phyloP scores from a whole-genome alignment of 1,284 basidiomycete genomes.

The Thelephora terrestris region DNA sequence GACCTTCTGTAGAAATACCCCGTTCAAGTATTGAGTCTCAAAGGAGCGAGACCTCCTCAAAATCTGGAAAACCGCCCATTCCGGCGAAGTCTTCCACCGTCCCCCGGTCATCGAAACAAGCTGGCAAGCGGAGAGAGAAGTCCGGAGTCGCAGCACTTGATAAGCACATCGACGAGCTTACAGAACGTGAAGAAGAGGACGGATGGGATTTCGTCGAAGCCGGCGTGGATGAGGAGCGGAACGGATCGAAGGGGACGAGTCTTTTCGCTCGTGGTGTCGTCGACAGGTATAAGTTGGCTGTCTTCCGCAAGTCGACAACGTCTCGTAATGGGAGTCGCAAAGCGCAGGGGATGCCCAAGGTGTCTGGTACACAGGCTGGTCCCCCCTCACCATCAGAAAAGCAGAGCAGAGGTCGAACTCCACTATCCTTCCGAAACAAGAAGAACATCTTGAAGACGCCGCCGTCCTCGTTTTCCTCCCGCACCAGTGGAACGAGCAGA shows the following conservation, averaged over 20 bases:
- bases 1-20: neutral
- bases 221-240: slow-evolving; percentile 65
- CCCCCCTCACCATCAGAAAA: slow-evolving; percentile 45
- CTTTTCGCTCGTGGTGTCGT: slow-evolving; percentile 78
- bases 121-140: slow-evolving; percentile 46
- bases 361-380: slow-evolving; percentile 31
- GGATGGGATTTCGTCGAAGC: slow-evolving; percentile 73
- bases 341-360: slow-evolving; percentile 47
- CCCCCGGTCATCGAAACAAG: slow-evolving; percentile 22
- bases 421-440: slow-evolving; percentile 60
- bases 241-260: slow-evolving; percentile 65
- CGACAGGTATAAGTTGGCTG: slow-evolving; percentile 67
- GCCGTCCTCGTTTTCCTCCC: slow-evolving; percentile 47
- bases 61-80: neutral
- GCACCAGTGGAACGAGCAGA: slow-evolving; percentile 20
- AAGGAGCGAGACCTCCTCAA: neutral
- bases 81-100: slow-evolving; percentile 10
- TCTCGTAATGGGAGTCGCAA: slow-evolving; percentile 31
- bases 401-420: slow-evolving; percentile 53
- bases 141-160: slow-evolving; percentile 72
- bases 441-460: slow-evolving; percentile 61
- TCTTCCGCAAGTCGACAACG: slow-evolving; percentile 74
- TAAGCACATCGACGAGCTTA: slow-evolving; percentile 46
- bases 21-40: neutral
- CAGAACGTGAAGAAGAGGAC: slow-evolving; percentile 48